A percentile compares a stretch with the other conserved stretches of the same genome.
These are phyloP conservation scores for Theobroma grandiflorum DNA, from an alignment of 441 rosid genomes.

Conservation along the genomic window DNA sequence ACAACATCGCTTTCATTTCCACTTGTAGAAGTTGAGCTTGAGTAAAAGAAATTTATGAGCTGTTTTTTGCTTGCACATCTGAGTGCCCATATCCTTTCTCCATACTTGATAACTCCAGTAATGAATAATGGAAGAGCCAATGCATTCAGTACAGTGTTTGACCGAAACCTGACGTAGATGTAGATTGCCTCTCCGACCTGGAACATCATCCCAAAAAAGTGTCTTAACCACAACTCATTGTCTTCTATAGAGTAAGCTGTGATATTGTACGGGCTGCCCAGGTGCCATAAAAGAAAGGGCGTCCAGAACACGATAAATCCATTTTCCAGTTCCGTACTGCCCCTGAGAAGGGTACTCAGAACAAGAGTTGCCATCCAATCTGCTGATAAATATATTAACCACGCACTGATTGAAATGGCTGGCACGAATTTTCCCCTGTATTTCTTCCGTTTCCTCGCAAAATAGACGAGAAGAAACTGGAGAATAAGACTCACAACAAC, in stretches of 20 bases:
- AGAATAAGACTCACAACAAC: neutral
- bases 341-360: neutral
- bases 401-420: neutral
- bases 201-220: slow-evolving; percentile 7
- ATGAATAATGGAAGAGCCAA: slow-evolving; percentile 27
- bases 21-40: neutral
- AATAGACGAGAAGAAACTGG: neutral
- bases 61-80: slow-evolving; percentile 40
- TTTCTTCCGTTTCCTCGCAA: neutral
- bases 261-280: slow-evolving; percentile 66
- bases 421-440: neutral
- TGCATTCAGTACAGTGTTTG: neutral
- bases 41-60: slow-evolving; percentile 31
- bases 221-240: slow-evolving; percentile 61
- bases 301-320: slow-evolving; percentile 65
- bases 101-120: slow-evolving; percentile 42
- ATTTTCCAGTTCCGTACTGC: neutral
- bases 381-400: neutral
- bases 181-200: slow-evolving; percentile 10
- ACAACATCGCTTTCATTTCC: neutral
- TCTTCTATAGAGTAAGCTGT: slow-evolving; percentile 66
- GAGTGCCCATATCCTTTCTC: slow-evolving; percentile 39
- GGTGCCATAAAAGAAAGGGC: slow-evolving; percentile 66
- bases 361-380: slow-evolving; percentile 12
- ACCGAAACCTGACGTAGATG: slow-evolving; percentile 5